phyloP scores from a whole-genome alignment of 495 filamentous ascomycete species.

The Parathielavia appendiculata region DNA sequence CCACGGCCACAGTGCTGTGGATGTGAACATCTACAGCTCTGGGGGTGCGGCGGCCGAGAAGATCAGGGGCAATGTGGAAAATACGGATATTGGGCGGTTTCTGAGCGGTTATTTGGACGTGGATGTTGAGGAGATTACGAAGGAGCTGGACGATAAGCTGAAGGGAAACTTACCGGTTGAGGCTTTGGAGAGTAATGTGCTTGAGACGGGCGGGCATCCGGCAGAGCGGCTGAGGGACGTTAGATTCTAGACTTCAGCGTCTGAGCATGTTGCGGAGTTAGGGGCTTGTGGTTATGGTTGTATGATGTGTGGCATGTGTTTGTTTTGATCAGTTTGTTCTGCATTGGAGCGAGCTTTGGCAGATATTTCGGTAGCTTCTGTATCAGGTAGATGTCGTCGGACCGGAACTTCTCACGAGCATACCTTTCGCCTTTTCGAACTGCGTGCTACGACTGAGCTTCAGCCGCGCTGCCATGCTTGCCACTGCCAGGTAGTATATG shows the following conservation, averaged over 20 bases:
- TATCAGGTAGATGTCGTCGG: background rate
- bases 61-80: conserved; percentile 84
- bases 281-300: background rate
- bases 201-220: conserved; percentile 14
- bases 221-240: conserved; percentile 15
- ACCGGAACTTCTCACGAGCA: too few relatives aligned
- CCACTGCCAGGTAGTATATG: too few relatives aligned
- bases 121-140: conserved; percentile 69
- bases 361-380: background rate
- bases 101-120: conserved; percentile 72
- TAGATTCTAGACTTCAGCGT: background rate
- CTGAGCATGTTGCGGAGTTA: background rate
- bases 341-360: background rate
- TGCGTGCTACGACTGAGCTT: too few relatives aligned
- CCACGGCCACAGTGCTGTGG: conserved; percentile 82
- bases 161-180: conserved; percentile 6
- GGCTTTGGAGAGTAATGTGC: conserved; percentile 8
- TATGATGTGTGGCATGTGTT: background rate
- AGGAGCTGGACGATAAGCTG: conserved; percentile 61
- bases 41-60: conserved; percentile 42
- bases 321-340: background rate
- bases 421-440: too few relatives aligned
- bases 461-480: too few relatives aligned
- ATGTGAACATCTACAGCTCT: conserved; percentile 87
- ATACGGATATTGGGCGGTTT: conserved; percentile 85